Base-by-base conservation (phyloP, 1,284 basidiomycete genomes). In the Coniferiporia weirii region DNA sequence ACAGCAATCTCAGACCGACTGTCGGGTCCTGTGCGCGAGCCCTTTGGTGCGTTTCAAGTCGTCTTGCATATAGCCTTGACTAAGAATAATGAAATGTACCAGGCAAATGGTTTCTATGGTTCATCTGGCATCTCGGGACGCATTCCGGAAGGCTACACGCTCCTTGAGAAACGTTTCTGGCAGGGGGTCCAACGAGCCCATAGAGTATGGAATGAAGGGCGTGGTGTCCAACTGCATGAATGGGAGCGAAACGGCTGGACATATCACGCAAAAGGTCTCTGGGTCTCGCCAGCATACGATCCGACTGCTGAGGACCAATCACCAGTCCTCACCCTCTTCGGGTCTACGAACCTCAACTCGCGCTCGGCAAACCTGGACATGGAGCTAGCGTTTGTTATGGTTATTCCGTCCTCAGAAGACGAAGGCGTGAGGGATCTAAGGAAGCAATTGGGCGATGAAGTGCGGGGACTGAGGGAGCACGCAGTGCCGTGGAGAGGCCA, bases 221-320 rank as follows among this genome's bases (percentile, higher is more conserved):
- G 38, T 89, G 85, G 83, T 82, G 80, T 17, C 76, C 75, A 13
- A 71, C 76, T 22, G 82, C 77, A 12, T 85, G 85, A 43, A 87
- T 91, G 86, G 85, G 89, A 66, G 75, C 82, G 82, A 64, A 73
- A 80, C n/a, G 93, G 89, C 0, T 99, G 97, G 97, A 99, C 96
- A 0, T 99, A 99, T 74, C 96, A 99, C 68, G 92, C 95, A 35
- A 99, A 98, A 81, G 93, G 93, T 44, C 84, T 95, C 48, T 95
- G 93, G 93, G 70, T 94, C n/a, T 87, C 90, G 1, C 83, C 85
- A 9, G 72, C 72, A 15, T 70, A 74, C 5, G 15, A 48, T 8
- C 27, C 32, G 22, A 22, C 40, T n/a, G 27, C 10, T 49, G 36
- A 55, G 27, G 67, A 70, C 36, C 74, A 77, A 12, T 73, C 76